Evolutionary conservation across 2,329 filamentous ascomycete species (phyloP).

Genomic region (Westerdykella ornata): DNA sequence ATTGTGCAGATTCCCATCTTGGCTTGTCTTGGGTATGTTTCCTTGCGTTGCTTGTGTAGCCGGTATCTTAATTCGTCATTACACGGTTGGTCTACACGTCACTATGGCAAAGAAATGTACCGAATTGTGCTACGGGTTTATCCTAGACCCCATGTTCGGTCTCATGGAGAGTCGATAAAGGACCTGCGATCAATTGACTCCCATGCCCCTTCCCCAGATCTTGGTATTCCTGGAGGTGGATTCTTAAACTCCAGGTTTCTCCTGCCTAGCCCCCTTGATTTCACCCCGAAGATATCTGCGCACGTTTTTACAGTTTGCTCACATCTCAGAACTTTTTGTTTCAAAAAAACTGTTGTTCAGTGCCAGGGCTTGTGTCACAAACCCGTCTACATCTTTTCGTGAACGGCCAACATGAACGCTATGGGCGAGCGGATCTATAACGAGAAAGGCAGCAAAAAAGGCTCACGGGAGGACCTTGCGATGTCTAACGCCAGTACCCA

Average conservation of each 20-base stretch:
- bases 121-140: slow-evolving; percentile 13
- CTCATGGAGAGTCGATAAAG: slow-evolving; percentile 15
- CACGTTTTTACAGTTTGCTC: not conserved
- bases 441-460: slow-evolving; percentile 16
- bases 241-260: not conserved
- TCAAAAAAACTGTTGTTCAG: not conserved
- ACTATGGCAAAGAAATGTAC: slow-evolving; percentile 22
- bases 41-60: slow-evolving; percentile 35
- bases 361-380: too few species aligned
- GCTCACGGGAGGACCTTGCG: slow-evolving; percentile 17
- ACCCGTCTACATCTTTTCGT: not conserved
- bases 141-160: slow-evolving; percentile 24
- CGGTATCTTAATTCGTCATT: slow-evolving; percentile 22
- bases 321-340: not conserved
- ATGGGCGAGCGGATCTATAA: slow-evolving; percentile 3
- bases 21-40: slow-evolving; percentile 29
- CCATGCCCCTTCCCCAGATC: slow-evolving; percentile 15
- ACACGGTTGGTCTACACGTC: slow-evolving; percentile 31
- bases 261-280: too few species aligned
- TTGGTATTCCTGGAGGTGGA: slow-evolving; percentile 1
- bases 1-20: slow-evolving; percentile 21
- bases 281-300: too few species aligned
- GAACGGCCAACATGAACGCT: not conserved
- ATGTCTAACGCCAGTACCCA: slow-evolving; percentile 20
- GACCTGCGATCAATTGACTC: slow-evolving; percentile 13